A percentile compares a stretch with the other conserved stretches of the same genome.
phyloP scores from a whole-genome alignment of 2,329 filamentous ascomycete genomes.

The Dendryphion nanum region DNA sequence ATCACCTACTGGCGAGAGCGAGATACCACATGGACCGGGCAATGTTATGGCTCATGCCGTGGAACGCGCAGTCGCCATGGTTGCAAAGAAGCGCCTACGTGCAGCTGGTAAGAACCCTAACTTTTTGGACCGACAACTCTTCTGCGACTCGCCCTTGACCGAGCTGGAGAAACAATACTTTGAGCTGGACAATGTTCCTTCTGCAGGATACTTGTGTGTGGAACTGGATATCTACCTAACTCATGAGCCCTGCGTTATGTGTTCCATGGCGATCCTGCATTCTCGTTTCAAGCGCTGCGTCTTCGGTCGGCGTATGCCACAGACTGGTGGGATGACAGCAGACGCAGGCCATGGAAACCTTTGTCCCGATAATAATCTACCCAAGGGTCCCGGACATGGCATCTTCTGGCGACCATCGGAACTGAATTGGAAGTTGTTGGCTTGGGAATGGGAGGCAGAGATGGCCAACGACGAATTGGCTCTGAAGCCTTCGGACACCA shows the following conservation, averaged over 20 bases:
- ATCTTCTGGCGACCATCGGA: conserved; percentile 67
- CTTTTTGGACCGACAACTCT: conserved; percentile 36
- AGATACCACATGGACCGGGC: conserved; percentile 46
- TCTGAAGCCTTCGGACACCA: too few species aligned
- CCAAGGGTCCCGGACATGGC: conserved; percentile 50
- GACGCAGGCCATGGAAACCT: conserved; percentile 45
- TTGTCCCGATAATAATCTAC: conserved; percentile 11
- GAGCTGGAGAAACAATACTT: conserved; percentile 64
- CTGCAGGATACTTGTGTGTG: conserved; percentile 89
- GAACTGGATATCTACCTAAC: conserved; percentile 91
- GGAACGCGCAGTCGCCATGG: conserved; percentile 78
- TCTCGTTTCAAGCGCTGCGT: conserved; percentile 86
- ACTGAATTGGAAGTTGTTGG: conserved; percentile 82
- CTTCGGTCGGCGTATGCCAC: conserved; percentile 74
- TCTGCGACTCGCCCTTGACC: conserved; percentile 68
- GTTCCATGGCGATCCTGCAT: conserved; percentile 93
- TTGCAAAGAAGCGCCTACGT: conserved; percentile 58
- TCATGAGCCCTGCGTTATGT: conserved; percentile 95
- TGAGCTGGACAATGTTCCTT: conserved; percentile 59
- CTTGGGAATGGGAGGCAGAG: too few species aligned
- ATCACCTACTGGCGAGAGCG: conserved; percentile 29
- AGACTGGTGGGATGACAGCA: conserved; percentile 79
- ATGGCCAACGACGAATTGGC: too few species aligned
- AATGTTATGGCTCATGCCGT: conserved; percentile 79
- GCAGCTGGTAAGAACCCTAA: conserved; percentile 31